Base-by-base conservation (phyloP, 176 grass and related monocot species). In the Cocos nucifera region DNA sequence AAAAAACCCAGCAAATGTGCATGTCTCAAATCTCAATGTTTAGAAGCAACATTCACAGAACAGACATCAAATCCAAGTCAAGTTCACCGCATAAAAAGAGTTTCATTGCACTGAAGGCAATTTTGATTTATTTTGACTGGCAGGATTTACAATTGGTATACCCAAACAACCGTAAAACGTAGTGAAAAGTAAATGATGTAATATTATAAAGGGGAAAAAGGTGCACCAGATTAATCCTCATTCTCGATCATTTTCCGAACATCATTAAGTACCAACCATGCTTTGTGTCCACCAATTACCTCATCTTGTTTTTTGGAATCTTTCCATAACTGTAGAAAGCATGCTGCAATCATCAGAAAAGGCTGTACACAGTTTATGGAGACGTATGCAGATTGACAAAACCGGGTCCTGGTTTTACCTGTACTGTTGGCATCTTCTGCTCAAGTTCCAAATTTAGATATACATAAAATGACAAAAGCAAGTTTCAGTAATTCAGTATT, bases 351-450 rank as follows among this genome's bases (percentile, higher is more conserved):
- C 50, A 59, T 77, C 22, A 96, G 69, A 73, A 79, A 63, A 70
- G 28, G 69, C 22, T 64, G 26, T 63, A 51, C 18, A 23, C 23
- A 19, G 61, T 56, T 21, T 27, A 27, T 35, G 48, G 27, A 18
- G 15, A 4, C 58, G 10, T 44, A 12, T 44, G 35, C 35, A 9
- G 65, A 28, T 66, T 23, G 59, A 67, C 62, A 52, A 73, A 65
- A 74, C 73, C 63, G 69, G 73, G 67, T 58, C 18, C 50, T 35
- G 62, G 48, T 48, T 73, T 67, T 88, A 92, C 93, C 88, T 92
- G 93, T 85, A 98, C 79, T 59, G 81, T 78, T 39, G 93, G 93
- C 87, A 98, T 98, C 76, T 89, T 98, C 93, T 98, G 84, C 57
- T 83, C 20, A 19, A 70, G 73, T 62, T 48, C 66, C 69, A 14